Conservation (phyloP, 164 flowering plant genomes). For the Kingdonia uniflora region DNA sequence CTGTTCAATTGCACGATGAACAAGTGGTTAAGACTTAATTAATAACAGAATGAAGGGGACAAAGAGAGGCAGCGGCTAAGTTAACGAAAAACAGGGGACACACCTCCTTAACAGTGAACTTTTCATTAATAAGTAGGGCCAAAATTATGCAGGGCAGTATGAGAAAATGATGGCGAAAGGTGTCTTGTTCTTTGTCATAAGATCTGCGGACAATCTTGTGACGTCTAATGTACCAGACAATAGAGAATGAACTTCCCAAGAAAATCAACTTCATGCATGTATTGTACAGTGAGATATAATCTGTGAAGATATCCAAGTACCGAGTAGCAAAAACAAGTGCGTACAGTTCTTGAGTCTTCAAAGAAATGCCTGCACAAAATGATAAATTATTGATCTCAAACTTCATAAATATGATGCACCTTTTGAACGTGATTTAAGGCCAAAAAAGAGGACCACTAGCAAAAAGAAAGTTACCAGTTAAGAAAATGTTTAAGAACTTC, state of each 20-base stretch:
- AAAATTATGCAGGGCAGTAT: constrained; percentile 67
- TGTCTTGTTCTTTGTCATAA: constrained; percentile 88
- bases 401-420: no score
- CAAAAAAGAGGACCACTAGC: no score
- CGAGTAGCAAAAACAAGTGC: constrained; percentile 79
- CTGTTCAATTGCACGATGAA: constrained; percentile 23
- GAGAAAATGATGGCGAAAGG: constrained; percentile 72
- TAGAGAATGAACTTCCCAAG: constrained; percentile 85
- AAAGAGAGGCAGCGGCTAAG: neutral
- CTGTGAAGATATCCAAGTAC: constrained; percentile 81
- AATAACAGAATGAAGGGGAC: neutral
- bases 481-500: no score
- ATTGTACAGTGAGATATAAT: constrained; percentile 65
- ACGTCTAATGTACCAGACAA: constrained; percentile 87
- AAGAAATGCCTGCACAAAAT: constrained; percentile 62
- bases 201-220: constrained; percentile 86
- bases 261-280: constrained; percentile 82
- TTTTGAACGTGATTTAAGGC: no score
- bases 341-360: constrained; percentile 93
- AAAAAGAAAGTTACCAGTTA: no score
- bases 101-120: constrained; percentile 79
- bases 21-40: neutral
- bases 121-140: constrained; percentile 72
- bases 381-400: neutral
- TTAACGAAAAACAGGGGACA: constrained; percentile 3